phyloP scores from a whole-genome alignment of 441 rosid genomes.

The Populus trichocarpa region DNA sequence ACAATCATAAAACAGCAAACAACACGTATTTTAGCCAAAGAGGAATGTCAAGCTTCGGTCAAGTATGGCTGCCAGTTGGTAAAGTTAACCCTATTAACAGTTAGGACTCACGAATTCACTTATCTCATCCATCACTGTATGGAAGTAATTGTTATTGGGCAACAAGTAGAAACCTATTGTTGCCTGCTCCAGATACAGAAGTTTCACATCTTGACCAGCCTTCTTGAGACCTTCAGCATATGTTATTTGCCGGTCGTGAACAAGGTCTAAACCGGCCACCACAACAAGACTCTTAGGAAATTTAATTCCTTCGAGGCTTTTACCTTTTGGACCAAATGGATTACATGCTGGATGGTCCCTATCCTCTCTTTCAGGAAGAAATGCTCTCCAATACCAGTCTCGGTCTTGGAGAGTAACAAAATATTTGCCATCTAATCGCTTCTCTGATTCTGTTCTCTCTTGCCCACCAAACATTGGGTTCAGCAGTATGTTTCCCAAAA shows the following conservation, averaged over 20 bases:
- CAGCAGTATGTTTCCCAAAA: slow-evolving; percentile 74
- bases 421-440: slow-evolving; percentile 67
- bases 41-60: slow-evolving; percentile 32
- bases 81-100: slow-evolving; percentile 33
- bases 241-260: slow-evolving; percentile 88
- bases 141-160: slow-evolving; percentile 84
- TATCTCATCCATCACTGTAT: slow-evolving; percentile 79
- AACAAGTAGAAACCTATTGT: slow-evolving; percentile 92
- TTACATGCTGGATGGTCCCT: slow-evolving; percentile 92
- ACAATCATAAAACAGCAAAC: slow-evolving; percentile 29
- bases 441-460: slow-evolving; percentile 74
- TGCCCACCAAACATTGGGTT: slow-evolving; percentile 95
- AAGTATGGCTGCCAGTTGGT: slow-evolving; percentile 21
- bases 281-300: slow-evolving; percentile 85
- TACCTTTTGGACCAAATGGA: slow-evolving; percentile 79
- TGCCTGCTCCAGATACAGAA: slow-evolving; percentile 68
- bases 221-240: slow-evolving; percentile 70
- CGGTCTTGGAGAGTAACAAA: slow-evolving; percentile 80
- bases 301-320: slow-evolving; percentile 40
- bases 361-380: slow-evolving; percentile 70
- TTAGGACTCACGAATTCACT: slow-evolving; percentile 57
- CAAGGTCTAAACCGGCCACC: slow-evolving; percentile 85
- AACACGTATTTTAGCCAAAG: slow-evolving; percentile 16
- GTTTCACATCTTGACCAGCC: slow-evolving; percentile 59
- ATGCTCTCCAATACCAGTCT: slow-evolving; percentile 97